Evolutionary conservation across 805 yeast genomes (phyloP).

Genomic region (Yamadazyma akitaensis): DNA sequence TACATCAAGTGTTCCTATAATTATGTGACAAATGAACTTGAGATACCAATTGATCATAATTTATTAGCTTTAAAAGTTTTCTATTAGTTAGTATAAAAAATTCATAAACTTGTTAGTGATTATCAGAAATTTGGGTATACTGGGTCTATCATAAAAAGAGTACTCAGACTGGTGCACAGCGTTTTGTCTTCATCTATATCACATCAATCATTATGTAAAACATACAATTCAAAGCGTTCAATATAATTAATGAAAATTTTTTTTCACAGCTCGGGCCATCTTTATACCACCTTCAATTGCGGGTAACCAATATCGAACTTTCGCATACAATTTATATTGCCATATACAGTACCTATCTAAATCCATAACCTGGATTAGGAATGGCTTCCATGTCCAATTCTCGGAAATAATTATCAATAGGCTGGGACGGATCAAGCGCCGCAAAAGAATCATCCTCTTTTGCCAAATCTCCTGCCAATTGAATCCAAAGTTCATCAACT

Average conservation of each 20-base stretch:
- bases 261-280: background rate
- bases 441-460: conserved; percentile 18
- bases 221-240: conserved; percentile 1
- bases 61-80: background rate
- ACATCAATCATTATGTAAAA: background rate
- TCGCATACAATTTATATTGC: background rate
- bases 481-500: conserved; percentile 36
- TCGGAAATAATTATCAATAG: background rate
- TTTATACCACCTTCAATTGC: background rate
- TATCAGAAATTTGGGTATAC: conserved; percentile 49
- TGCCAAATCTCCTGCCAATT: conserved; percentile 16
- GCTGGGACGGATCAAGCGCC: background rate
- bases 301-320: background rate
- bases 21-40: background rate
- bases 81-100: conserved; percentile 8
- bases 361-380: background rate
- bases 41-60: background rate
- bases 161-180: conserved; percentile 56
- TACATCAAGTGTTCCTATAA: no score
- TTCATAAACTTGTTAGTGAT: background rate
- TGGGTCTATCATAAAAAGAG: conserved; percentile 43
- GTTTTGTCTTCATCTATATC: conserved; percentile 39
- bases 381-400: background rate
- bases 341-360: background rate
- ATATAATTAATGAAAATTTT: background rate